Base-by-base conservation (phyloP, 164 flowering plant genomes). In the Aristolochia californica region DNA sequence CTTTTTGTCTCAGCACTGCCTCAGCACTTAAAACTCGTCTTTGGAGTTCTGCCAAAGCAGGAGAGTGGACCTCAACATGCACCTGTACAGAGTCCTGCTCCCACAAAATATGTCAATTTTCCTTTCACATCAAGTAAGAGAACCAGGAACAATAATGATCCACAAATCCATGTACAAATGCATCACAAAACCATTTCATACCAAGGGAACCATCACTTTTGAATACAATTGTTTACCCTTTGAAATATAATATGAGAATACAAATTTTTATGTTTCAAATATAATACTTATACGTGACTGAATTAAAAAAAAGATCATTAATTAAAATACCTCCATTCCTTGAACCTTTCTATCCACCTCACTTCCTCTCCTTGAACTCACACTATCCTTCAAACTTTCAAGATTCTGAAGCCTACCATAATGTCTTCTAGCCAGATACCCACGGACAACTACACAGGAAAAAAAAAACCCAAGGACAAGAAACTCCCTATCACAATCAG, bases 361-460 rank as follows among this genome's bases (percentile, higher is more conserved):
- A 20, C 43, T 43, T 55, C 54, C 55, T 44, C 63, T 40, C 47
- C 67, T 66, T 56, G 59, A 43, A 49, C 49, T 74, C 55, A 74
- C 70, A 52, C 18, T 26, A 34, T 34, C 40, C 10, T 62, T 56
- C 58, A 61, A 60, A 21, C 51, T 68, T 60, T 72, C 68, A 23
- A 45, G 44, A 43, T 52, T 70, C 49, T 55, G 74, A 71, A 76
- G 58, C 25, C 43, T 55, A 49, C 52, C 52, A 43, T 75, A 63
- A 34, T 72, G 69, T 70, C 64, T 79, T 64, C 87, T 76, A 54
- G 72, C 86, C 66, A 86, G 64, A 78, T 79, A 82, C 30, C 88
- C 88, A 68, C 93, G 95, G 47, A 83, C 74, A 50, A 65, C 98
- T 86, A 74, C 54, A 71, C n/a, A 34, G 61, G 56, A 45, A 27